These are phyloP conservation scores for Camellia granthamiana DNA, from an alignment of 148 eudicot species.

Conservation along the genomic window DNA sequence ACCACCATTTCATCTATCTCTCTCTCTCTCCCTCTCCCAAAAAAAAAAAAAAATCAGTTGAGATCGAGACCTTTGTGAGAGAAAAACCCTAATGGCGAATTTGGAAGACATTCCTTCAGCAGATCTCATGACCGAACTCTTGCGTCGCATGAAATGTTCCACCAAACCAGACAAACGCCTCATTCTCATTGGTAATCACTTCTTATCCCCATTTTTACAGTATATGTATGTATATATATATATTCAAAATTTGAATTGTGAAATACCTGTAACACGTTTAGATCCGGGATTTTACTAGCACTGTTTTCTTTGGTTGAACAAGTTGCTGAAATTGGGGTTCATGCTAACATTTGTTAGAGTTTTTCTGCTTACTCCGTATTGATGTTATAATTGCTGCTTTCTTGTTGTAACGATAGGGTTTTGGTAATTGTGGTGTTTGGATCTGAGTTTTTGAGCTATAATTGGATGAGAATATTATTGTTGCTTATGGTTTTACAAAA, in stretches of 20 bases:
- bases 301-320: neutral
- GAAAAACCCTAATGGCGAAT: conserved; percentile 32
- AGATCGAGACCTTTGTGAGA: neutral
- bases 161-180: conserved; percentile 90
- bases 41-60: neutral
- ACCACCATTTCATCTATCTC: neutral
- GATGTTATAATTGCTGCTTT: neutral
- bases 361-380: neutral
- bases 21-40: neutral
- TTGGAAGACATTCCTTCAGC: conserved; percentile 74
- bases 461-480: neutral
- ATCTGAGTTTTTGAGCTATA: neutral
- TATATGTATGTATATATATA: neutral
- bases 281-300: neutral
- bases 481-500: neutral
- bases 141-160: conserved; percentile 91
- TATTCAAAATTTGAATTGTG: neutral
- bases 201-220: neutral
- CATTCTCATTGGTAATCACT: conserved; percentile 64
- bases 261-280: neutral
- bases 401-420: neutral
- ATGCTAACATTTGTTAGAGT: neutral
- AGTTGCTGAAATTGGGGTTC: neutral
- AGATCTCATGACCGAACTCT: conserved; percentile 85
- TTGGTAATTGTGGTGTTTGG: neutral